Base-by-base conservation (phyloP, 169 alveolate genomes). In the Theileria sp. region DNA sequence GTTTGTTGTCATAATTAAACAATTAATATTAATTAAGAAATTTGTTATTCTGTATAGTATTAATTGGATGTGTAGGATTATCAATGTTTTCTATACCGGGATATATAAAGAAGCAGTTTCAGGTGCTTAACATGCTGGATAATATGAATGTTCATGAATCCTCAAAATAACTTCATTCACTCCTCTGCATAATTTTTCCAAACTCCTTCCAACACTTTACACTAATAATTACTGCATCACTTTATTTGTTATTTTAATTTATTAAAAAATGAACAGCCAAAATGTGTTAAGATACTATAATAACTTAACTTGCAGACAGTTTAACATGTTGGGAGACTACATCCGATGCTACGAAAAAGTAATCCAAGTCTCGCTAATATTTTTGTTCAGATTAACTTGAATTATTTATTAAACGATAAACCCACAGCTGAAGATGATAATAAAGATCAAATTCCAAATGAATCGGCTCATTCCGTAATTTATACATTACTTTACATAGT, bases 251-350 rank as follows among this genome's bases (percentile, higher is more conserved):
- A 32, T 26, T 61, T 12, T 12, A 17, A 26, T 66, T 4, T 51
- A 51, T 49, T 1, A 32, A 19, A 60, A 32, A 15, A 23, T 6
- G 19, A 1, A 30, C 9, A n/a, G 60, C 30, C 36, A 64, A 64
- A 64, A 64, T 64, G 83, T 23, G 58, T 13, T 26, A 5, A 15
- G 30, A 12, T 83, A 66, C 28, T 83, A 83, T 76, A 80, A 62
- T 70, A 19, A 44, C 38, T 36, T 38, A 12, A 80, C 76, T 65
- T 77, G 81, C 56, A 38, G 89, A 79, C 86, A 75, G 71, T 83
- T 83, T 56, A 83, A 83, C 38, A 83, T 83, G 89, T 82, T 83
- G 54, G 89, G 89, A 9, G 75, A 71, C 30, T 83, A 83, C 75
- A 67, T 83, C 66, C 66, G 66, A 49, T 77, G 79, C 66, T 83